A percentile compares a stretch with the other conserved stretches of the same genome.
Conservation (phyloP, 768 basidiomycete species). For the Amanita pallidorosea region DNA sequence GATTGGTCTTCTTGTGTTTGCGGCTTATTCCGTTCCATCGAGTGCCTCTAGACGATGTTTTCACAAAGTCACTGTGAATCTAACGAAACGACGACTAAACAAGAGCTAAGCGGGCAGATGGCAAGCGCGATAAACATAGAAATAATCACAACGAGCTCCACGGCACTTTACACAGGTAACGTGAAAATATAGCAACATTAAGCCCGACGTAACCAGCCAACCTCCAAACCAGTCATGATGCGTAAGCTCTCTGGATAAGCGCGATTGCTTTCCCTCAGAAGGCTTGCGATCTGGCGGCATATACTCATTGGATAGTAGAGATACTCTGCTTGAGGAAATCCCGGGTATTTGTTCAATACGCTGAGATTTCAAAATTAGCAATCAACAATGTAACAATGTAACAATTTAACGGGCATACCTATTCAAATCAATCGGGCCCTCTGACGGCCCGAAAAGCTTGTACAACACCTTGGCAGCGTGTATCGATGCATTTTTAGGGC, state of each 20-base stretch:
- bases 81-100: background rate
- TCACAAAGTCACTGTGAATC: background rate
- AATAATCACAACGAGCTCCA: background rate
- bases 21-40: background rate
- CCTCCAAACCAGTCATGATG: conserved; percentile 71
- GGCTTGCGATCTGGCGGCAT: conserved; percentile 56
- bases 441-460: conserved; percentile 60
- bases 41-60: background rate
- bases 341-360: conserved; percentile 60
- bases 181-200: background rate
- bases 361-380: conserved; percentile 19
- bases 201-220: conserved; percentile 60
- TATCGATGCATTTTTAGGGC: conserved; percentile 53
- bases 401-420: conserved; percentile 29
- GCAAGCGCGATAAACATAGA: background rate
- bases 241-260: conserved; percentile 70
- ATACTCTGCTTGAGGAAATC: conserved; percentile 83
- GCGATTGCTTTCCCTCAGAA: conserved; percentile 68
- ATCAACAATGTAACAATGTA: background rate
- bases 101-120: background rate
- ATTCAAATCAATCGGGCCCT: conserved; percentile 39
- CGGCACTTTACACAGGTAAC: background rate
- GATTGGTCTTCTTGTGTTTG: background rate
- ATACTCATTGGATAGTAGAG: conserved; percentile 74
- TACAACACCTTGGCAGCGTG: conserved; percentile 78